Evolutionary conservation across 2,329 filamentous ascomycete genomes (phyloP).

Genomic region (Aspergillus floridensis): DNA sequence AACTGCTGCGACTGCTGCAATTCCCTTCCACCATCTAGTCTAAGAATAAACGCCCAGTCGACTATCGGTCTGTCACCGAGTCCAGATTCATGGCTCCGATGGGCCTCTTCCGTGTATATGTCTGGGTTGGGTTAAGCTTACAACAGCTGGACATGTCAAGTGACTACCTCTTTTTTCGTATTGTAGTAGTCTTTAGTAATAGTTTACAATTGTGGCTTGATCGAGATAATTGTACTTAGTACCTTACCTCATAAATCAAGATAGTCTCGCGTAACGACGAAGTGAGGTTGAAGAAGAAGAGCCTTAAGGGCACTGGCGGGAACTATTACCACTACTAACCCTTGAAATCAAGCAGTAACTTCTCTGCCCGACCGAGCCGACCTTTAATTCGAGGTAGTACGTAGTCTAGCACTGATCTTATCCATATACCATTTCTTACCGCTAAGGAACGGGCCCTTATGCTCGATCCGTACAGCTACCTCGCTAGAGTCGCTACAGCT

Average conservation of each 20-base stretch:
- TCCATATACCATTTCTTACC: neutral
- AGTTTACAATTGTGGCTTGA: no score
- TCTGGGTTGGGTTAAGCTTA: neutral
- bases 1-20: neutral
- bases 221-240: no score
- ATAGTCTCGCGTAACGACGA: no score
- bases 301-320: neutral
- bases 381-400: neutral
- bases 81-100: conserved; percentile 1
- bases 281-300: no score
- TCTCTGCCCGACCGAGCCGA: neutral
- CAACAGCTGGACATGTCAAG: neutral
- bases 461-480: neutral
- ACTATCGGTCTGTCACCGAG: neutral
- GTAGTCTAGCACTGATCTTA: no score
- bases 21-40: neutral
- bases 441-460: neutral
- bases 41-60: neutral
- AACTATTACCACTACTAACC: neutral
- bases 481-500: conserved; percentile 5
- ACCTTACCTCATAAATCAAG: no score
- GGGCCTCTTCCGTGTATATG: conserved; percentile 9
- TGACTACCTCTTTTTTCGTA: neutral
- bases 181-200: neutral
- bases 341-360: neutral